Base-by-base conservation (phyloP, 2,329 filamentous ascomycete species). In the Phialophora chinensis region DNA sequence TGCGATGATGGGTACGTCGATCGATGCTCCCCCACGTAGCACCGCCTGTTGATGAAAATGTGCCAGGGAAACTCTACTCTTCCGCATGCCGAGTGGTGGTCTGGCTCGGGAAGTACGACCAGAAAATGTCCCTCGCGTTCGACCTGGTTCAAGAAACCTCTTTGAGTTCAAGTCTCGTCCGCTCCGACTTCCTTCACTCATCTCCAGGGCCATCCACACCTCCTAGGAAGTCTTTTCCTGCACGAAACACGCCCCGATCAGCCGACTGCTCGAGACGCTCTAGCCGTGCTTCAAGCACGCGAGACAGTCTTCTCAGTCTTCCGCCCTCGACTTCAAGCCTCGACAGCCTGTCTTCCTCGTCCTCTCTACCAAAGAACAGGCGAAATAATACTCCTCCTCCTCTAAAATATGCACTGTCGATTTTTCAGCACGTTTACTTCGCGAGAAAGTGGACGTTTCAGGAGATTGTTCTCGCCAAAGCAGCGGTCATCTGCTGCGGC, bases 101-200 rank as follows among this genome's bases (percentile, higher is more conserved):
- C 10, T 73, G 72, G 72, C 61, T 73, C n/a, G 71, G 71, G 4
- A 58, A 29, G 35, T 62, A 61, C 35, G 65, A 69, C 35, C 52
- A 53, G 55, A 65, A 62, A 38, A 67, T 69, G 64, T 50, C 66
- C 6, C 23, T 66, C 31, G 66, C 66, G 11, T 69, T 65, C 50
- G 57, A 66, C 23, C 33, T 69, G 8, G 38, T 69, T 2, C 60
- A 66, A 27, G 59, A 66, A 31, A 66, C 66, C 14, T 60, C 64
- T n/a, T 33, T 69, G 59, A 66, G 60, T 57, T 66, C 63, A 35
- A 69, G 66, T 61, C 64, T 69, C 14, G 63, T 64, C 23, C 66
- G 66, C 8, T 69, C 66, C 17, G 66, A 69, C 47, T 69, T 69
- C 27, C 50, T 69, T 42, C 29, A 61, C 12, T 62, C 66, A 25